phyloP scores from a whole-genome alignment of 208 protist genomes.

The Porcisia hertigi region DNA sequence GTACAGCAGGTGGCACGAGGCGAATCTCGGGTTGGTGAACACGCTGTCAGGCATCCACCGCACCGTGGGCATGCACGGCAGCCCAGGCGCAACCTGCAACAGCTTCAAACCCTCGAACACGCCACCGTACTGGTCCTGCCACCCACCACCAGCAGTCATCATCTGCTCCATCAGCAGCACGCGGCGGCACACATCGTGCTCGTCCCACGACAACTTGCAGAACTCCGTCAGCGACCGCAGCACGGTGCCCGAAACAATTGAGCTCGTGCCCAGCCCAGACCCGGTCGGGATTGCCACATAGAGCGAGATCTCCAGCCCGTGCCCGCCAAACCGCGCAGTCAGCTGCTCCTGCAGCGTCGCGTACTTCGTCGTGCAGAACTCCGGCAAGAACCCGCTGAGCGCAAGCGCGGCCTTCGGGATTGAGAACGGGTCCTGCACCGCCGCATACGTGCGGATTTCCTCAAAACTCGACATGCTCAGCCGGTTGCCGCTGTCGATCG shows the following conservation, averaged over 20 bases:
- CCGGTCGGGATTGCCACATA: constrained; percentile 53
- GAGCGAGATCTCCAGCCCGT: constrained; percentile 60
- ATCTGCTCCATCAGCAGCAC: constrained; percentile 72
- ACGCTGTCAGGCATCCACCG: constrained; percentile 45
- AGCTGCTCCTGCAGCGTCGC: constrained; percentile 43
- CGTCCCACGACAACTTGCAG: constrained; percentile 45
- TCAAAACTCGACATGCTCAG: constrained; percentile 37
- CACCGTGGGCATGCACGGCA: constrained; percentile 40
- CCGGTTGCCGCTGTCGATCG: constrained; percentile 41
- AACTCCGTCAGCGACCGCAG: constrained; percentile 46
- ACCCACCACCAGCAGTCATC: constrained; percentile 66
- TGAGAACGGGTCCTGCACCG: constrained; percentile 47
- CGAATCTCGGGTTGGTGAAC: constrained; percentile 36
- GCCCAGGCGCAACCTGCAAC: constrained; percentile 32
- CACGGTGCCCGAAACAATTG: constrained; percentile 53
- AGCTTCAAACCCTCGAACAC: constrained; percentile 57
- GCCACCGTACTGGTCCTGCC: constrained; percentile 72
- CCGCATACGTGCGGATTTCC: constrained; percentile 43
- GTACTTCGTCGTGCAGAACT: constrained; percentile 35
- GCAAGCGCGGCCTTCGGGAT: constrained; percentile 69
- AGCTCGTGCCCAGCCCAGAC: constrained; percentile 75
- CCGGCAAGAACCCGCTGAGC: constrained; percentile 52
- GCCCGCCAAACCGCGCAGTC: constrained; percentile 27
- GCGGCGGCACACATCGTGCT: constrained; percentile 42
- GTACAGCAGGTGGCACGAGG: constrained; percentile 56